These are phyloP conservation scores for Epichloe gansuensis DNA, from an alignment of 2,329 filamentous ascomycete genomes.

Conservation along the genomic window DNA sequence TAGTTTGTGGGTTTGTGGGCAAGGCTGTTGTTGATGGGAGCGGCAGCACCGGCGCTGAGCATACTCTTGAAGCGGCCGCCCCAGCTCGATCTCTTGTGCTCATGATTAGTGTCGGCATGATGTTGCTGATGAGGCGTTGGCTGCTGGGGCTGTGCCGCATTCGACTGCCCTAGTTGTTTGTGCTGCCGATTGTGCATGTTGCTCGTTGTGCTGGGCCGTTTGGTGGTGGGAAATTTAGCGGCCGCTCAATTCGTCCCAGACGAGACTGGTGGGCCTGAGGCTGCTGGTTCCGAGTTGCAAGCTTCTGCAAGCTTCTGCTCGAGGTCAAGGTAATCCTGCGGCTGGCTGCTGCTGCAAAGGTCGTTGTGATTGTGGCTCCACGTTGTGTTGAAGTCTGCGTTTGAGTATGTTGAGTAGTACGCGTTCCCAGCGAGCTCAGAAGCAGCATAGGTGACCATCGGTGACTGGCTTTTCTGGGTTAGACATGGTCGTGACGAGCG, in stretches of 20 bases:
- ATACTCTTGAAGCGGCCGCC: constrained; percentile 17
- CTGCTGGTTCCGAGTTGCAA: not conserved
- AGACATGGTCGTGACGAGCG: not conserved
- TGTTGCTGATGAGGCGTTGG: not conserved
- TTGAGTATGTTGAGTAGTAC: constrained; percentile 4
- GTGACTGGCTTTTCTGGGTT: not conserved
- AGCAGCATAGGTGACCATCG: not conserved
- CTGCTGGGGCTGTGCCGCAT: not conserved
- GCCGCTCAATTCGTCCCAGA: not conserved
- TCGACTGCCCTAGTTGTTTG: not conserved
- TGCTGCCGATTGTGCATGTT: not conserved
- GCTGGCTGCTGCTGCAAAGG: not conserved
- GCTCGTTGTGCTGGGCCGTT: constrained; percentile 11
- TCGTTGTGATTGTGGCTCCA: too few species aligned
- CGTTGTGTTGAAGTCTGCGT: not conserved
- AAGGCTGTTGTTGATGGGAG: constrained; percentile 72
- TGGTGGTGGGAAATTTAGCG: constrained; percentile 10
- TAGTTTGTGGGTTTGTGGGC: constrained; percentile 72
- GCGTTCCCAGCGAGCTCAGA: constrained; percentile 8
- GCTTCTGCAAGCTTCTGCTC: too few species aligned
- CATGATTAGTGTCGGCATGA: not conserved
- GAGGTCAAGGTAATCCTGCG: not conserved
- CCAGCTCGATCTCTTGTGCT: constrained; percentile 13
- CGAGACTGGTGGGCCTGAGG: not conserved
- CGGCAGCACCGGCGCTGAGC: constrained; percentile 38